Conservation (phyloP, 805 yeast species). For the Saccharomycopsis lassenensis region DNA sequence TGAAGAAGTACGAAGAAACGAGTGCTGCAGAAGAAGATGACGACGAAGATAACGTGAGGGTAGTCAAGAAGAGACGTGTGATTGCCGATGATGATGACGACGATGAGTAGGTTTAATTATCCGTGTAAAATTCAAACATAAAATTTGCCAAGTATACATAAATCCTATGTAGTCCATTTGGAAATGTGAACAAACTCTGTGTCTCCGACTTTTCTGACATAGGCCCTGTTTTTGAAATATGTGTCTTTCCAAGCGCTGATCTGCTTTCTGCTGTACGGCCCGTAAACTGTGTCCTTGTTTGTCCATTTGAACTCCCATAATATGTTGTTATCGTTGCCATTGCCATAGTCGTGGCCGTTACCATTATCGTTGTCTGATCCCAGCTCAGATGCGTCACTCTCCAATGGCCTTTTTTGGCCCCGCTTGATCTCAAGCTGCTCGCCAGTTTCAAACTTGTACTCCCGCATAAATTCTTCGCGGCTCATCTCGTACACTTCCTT, state of each 20-base stretch:
- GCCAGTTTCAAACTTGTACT: conserved; percentile 35
- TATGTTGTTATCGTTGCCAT: conserved; percentile 17
- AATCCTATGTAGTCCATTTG: conserved; percentile 4
- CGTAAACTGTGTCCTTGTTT: conserved; percentile 32
- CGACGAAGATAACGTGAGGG: conserved; percentile 9
- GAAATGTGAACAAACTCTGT: conserved; percentile 18
- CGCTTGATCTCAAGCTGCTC: conserved; percentile 20
- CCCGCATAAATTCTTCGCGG: conserved; percentile 44
- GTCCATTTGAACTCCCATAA: conserved; percentile 43
- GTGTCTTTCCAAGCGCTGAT: conserved; percentile 38
- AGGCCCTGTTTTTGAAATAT: conserved; percentile 37
- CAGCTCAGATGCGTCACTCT: conserved; percentile 16
- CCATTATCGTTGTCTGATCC: conserved; percentile 1
- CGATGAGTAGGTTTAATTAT: no score
- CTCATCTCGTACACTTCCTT: conserved; percentile 40
- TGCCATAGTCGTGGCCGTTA: neutral
- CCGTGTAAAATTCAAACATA: no score
- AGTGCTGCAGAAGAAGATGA: conserved; percentile 7
- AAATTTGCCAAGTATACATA: no score
- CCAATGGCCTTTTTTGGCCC: conserved; percentile 14
- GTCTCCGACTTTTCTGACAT: conserved; percentile 26
- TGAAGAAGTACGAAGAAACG: conserved; percentile 5
- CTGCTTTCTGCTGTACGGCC: conserved; percentile 38
- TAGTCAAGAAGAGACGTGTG: conserved; percentile 16
- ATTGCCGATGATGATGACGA: conserved; percentile 17